phyloP scores from a whole-genome alignment of 768 basidiomycete genomes.

The Serpula lacrymans region DNA sequence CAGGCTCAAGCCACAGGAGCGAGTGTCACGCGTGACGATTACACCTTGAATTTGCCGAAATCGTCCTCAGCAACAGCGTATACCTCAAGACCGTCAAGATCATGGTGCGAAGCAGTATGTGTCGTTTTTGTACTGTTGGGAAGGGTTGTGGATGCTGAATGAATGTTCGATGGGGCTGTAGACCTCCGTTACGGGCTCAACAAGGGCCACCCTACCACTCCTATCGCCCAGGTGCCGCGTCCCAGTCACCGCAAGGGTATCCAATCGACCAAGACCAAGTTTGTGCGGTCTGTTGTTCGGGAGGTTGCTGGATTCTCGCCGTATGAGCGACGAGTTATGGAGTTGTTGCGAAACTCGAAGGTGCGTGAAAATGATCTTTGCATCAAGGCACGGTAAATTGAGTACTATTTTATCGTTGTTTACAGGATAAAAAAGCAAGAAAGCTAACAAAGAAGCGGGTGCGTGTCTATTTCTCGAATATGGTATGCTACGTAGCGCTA shows the following conservation, averaged over 20 bases:
- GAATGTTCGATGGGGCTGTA: slow-evolving; percentile 35
- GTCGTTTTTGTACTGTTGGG: neutral
- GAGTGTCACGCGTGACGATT: slow-evolving; percentile 15
- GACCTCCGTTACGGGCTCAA: slow-evolving; percentile 85
- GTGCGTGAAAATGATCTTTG: slow-evolving; percentile 38
- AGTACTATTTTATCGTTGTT: neutral
- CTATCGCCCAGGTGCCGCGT: slow-evolving; percentile 68
- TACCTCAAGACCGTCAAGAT: slow-evolving; percentile 55
- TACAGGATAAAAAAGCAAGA: slow-evolving; percentile 96
- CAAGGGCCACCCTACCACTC: slow-evolving; percentile 86
- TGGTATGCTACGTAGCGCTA: neutral
- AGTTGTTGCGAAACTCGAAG: slow-evolving; percentile 97
- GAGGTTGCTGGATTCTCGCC: slow-evolving; percentile 98
- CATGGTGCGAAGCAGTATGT: slow-evolving; percentile 80
- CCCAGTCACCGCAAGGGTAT: slow-evolving; percentile 93
- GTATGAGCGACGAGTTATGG: slow-evolving; percentile 97
- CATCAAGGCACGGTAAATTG: neutral
- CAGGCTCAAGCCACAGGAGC: slow-evolving; percentile 39
- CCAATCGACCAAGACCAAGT: slow-evolving; percentile 85
- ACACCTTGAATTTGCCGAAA: slow-evolving; percentile 22
- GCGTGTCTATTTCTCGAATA: slow-evolving; percentile 29
- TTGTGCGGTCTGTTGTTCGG: slow-evolving; percentile 89
- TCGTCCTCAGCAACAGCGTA: slow-evolving; percentile 13
- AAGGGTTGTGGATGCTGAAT: slow-evolving; percentile 8
- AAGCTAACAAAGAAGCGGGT: slow-evolving; percentile 99